These are phyloP conservation scores for Silene latifolia DNA, from an alignment of 148 eudicot genomes.

Conservation along the genomic window DNA sequence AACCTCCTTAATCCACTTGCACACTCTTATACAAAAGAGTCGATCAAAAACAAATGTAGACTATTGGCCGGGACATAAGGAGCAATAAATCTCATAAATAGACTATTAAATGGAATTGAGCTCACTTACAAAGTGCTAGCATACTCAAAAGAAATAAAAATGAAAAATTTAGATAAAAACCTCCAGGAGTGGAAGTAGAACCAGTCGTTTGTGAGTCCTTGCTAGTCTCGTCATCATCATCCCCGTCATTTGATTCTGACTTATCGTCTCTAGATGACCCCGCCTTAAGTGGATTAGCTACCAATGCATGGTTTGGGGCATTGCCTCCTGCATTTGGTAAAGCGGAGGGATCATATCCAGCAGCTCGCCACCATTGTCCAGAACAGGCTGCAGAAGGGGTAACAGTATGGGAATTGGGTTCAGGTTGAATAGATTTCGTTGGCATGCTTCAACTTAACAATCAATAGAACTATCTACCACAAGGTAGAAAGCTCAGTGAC, in stretches of 20 bases:
- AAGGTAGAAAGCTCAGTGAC: constrained; percentile 8
- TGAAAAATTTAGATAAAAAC: constrained; percentile 25
- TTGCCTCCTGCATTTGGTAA: constrained; percentile 39
- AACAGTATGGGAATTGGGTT: constrained; percentile 29
- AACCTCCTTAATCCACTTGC: too few species aligned
- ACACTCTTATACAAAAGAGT: too few species aligned
- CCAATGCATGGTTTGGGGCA: constrained; percentile 44
- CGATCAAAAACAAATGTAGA: too few species aligned
- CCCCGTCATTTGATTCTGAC: constrained; percentile 50
- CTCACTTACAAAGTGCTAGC: not conserved
- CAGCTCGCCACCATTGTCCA: constrained; percentile 66
- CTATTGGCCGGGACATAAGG: too few species aligned
- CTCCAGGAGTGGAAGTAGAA: constrained; percentile 39
- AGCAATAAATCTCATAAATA: too few species aligned
- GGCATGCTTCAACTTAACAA: constrained; percentile 53
- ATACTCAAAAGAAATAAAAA: not conserved
- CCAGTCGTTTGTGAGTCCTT: constrained; percentile 45
- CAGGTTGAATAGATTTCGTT: constrained; percentile 45
- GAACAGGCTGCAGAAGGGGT: constrained; percentile 45
- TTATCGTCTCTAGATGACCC: constrained; percentile 46
- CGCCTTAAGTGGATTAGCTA: constrained; percentile 31
- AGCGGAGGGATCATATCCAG: constrained; percentile 39
- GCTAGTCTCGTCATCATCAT: constrained; percentile 52
- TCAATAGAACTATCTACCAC: constrained; percentile 17
- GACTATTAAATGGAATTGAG: not conserved